phyloP scores from a whole-genome alignment of 805 yeast genomes.

The Wilhelminamyces savonicus region DNA sequence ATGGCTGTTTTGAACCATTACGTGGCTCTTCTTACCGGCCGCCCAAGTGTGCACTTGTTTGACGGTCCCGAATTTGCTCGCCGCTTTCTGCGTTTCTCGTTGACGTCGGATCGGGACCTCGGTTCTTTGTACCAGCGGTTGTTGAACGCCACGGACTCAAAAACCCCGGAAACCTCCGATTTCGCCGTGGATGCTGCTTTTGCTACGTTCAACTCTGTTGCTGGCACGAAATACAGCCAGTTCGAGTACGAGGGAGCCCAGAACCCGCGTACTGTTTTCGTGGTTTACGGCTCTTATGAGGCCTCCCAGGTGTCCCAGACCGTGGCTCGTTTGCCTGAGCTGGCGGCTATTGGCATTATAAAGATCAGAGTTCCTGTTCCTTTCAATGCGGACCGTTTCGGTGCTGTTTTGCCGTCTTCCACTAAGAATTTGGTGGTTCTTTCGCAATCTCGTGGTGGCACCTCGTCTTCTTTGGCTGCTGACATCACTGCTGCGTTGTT shows the following conservation, averaged over 20 bases:
- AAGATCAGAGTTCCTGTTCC: slow-evolving; percentile 77
- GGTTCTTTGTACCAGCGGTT: slow-evolving; percentile 34
- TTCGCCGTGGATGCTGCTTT: slow-evolving; percentile 42
- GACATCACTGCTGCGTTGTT: slow-evolving; percentile 72
- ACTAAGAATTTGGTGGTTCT: slow-evolving; percentile 60
- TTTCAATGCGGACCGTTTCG: slow-evolving; percentile 59
- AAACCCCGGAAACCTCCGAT: slow-evolving; percentile 6
- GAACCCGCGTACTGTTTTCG: slow-evolving; percentile 68
- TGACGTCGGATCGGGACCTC: slow-evolving; percentile 38
- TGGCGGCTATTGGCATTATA: slow-evolving; percentile 52
- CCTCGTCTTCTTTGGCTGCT: slow-evolving; percentile 49
- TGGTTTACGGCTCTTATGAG: slow-evolving; percentile 71
- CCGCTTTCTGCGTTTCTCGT: slow-evolving; percentile 41
- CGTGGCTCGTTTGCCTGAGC: slow-evolving; percentile 23
- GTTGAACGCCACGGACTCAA: slow-evolving; percentile 13
- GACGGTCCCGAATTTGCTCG: slow-evolving; percentile 70
- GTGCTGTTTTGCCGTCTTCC: slow-evolving; percentile 50
- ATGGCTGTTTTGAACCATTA: slow-evolving; percentile 59
- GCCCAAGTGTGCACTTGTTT: slow-evolving; percentile 65
- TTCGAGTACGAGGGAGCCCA: slow-evolving; percentile 67
- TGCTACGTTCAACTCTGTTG: slow-evolving; percentile 42
- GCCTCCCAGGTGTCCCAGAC: slow-evolving; percentile 46
- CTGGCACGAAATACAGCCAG: slow-evolving; percentile 49
- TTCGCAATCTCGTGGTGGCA: slow-evolving; percentile 41
- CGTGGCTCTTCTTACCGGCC: slow-evolving; percentile 42